phyloP scores from a whole-genome alignment of 768 basidiomycete species.

The Lactarius sanguifluus region DNA sequence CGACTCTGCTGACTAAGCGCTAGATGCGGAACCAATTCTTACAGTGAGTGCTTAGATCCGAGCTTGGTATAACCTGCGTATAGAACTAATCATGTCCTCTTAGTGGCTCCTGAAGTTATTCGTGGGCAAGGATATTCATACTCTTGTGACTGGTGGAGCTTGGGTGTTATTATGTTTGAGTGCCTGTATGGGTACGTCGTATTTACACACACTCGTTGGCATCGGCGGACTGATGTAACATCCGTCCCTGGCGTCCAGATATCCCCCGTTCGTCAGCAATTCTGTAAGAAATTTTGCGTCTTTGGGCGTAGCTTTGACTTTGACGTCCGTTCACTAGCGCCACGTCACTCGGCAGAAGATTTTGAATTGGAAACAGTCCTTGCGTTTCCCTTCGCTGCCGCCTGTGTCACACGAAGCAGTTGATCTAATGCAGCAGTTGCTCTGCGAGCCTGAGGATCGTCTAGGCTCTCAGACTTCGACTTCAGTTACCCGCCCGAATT shows the following conservation, averaged over 20 bases:
- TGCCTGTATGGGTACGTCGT: slow-evolving; percentile 84
- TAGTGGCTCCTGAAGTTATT: slow-evolving; percentile 91
- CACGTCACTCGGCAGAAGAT: slow-evolving; percentile 97
- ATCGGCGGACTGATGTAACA: slow-evolving; percentile 20
- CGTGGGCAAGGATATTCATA: slow-evolving; percentile 90
- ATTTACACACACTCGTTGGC: slow-evolving; percentile 16
- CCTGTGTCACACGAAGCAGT: slow-evolving; percentile 84
- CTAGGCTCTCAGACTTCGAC: slow-evolving; percentile 73
- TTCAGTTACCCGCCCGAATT: slow-evolving; percentile 73
- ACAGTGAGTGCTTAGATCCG: slow-evolving; percentile 55
- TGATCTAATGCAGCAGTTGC: slow-evolving; percentile 81
- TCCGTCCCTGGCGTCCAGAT: slow-evolving; percentile 47
- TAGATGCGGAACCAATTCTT: slow-evolving; percentile 84
- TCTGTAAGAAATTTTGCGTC: slow-evolving; percentile 51
- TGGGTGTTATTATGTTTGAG: slow-evolving; percentile 96
- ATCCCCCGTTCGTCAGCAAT: slow-evolving; percentile 94
- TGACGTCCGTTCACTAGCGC: slow-evolving; percentile 48
- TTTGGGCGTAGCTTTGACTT: slow-evolving; percentile 17
- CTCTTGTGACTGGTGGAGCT: slow-evolving; percentile 98
- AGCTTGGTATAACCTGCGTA: background rate
- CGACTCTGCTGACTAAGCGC: slow-evolving; percentile 33
- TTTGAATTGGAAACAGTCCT: slow-evolving; percentile 87
- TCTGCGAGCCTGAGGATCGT: slow-evolving; percentile 95
- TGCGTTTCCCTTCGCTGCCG: slow-evolving; percentile 85
- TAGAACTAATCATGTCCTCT: slow-evolving; percentile 20